A percentile compares a stretch with the other conserved stretches of the same genome.
Evolutionary conservation across 2,329 filamentous ascomycete species (phyloP).

Genomic region (Didymella arachidicola): DNA sequence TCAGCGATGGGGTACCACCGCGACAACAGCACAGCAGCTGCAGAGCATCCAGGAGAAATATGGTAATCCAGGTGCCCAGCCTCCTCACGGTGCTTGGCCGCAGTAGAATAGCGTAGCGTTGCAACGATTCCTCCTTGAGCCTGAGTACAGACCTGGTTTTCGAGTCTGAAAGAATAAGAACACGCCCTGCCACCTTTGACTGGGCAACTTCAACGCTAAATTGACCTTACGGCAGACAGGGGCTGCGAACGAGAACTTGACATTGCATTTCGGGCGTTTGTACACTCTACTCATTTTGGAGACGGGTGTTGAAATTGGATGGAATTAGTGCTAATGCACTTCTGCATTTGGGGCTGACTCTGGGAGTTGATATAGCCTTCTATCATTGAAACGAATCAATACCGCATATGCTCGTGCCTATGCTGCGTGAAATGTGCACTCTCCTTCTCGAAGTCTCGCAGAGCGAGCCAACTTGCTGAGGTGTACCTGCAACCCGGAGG

Average conservation of each 20-base stretch:
- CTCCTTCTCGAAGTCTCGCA: not conserved
- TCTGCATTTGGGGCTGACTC: not conserved
- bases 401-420: not conserved
- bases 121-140: not conserved
- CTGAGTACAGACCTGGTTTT: not conserved
- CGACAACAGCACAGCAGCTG: conserved; percentile 40
- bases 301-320: not conserved
- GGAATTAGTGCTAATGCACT: not conserved
- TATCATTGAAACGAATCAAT: not conserved
- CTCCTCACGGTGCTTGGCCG: conserved; percentile 14
- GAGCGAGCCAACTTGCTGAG: not conserved
- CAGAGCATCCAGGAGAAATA: conserved; percentile 46
- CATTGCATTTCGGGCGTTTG: not conserved
- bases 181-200: not conserved
- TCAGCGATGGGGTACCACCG: conserved; percentile 38
- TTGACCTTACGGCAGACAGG: not conserved
- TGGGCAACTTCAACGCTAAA: not conserved
- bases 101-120: conserved; percentile 9
- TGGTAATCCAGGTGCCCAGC: conserved; percentile 25
- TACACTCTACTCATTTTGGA: not conserved
- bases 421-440: not conserved
- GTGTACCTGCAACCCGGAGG: too few relatives aligned
- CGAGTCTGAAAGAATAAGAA: not conserved
- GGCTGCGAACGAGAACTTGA: not conserved
- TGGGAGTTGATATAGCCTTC: too few relatives aligned